phyloP scores from a whole-genome alignment of 2,329 filamentous ascomycete species.

The Seiridium unicorne region DNA sequence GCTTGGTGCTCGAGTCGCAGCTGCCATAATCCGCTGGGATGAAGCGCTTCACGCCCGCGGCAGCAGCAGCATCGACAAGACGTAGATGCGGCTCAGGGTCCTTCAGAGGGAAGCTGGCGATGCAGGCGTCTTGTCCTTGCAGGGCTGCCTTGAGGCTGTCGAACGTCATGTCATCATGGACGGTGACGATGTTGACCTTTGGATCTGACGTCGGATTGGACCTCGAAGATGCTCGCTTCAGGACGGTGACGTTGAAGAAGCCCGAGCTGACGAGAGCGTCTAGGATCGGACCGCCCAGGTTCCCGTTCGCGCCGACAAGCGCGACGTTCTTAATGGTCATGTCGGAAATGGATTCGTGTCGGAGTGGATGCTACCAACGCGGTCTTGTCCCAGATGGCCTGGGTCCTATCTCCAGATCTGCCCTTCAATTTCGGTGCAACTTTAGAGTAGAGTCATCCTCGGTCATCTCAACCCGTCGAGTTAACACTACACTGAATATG shows the following conservation, averaged over 20 bases:
- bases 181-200: slow-evolving; percentile 19
- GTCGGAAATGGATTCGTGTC: too few relatives aligned
- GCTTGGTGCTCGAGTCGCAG: slow-evolving; percentile 31
- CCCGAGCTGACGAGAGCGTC: slow-evolving; percentile 26
- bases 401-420: too few relatives aligned
- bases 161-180: slow-evolving; percentile 28
- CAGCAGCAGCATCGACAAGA: slow-evolving; percentile 33
- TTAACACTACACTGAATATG: too few relatives aligned
- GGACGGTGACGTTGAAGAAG: slow-evolving; percentile 28
- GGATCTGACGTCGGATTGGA: slow-evolving; percentile 14
- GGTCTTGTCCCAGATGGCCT: too few relatives aligned
- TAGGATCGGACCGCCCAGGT: slow-evolving; percentile 32
- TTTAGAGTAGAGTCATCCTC: too few relatives aligned
- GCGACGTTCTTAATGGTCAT: slow-evolving; percentile 34
- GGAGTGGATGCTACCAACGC: too few relatives aligned
- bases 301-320: slow-evolving; percentile 36
- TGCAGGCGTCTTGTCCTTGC: slow-evolving; percentile 33
- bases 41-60: slow-evolving; percentile 33
- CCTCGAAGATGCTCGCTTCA: slow-evolving; percentile 31
- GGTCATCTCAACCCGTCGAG: too few relatives aligned
- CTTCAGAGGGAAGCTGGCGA: slow-evolving; percentile 31
- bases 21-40: slow-evolving; percentile 41
- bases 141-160: slow-evolving; percentile 28
- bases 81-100: slow-evolving; percentile 29
- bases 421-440: too few relatives aligned